Base-by-base conservation (phyloP, 352 stramenopile species). In the Globisporangium recalcitrans region DNA sequence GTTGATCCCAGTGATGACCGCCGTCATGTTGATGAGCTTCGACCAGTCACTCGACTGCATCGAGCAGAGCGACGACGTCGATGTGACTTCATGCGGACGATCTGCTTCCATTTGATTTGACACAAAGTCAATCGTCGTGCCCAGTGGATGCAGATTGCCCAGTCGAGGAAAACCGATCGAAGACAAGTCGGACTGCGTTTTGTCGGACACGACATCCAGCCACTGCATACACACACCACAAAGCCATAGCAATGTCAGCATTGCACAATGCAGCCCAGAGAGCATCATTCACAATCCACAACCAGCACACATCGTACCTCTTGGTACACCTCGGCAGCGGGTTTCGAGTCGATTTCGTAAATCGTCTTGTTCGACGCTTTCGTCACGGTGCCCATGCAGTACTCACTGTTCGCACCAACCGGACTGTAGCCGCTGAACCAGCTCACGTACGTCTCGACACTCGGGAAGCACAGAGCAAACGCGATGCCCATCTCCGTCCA, bases 371-470 rank as follows among this genome's bases (percentile, higher is more conserved):
- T 88, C 2, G 82, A 88, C 3, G 81, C 76, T 59, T 95, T 91
- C n/a, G 86, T 93, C 16, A 95, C 85, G 0, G 79, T 88, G 5
- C 86, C 86, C 82, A 91, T 91, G 70, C 86, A 95, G 53, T 89
- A 88, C 42, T 91, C 79, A 31, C 74, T 87, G 64, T 87, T 82
- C 21, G 81, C 69, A 9, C 80, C 79, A 3, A 93, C 78, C 4
- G 86, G 82, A n/a, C 75, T 88, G 60, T 95, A 93, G 27, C 86
- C 84, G 47, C 82, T 93, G 63, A 95, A 95, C 86, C 86, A 95
- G 57, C 81, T 87, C 51, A 93, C 82, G 40, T 89, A 87, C 27
- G 84, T 93, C 63, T 95, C 86, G 49, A 95, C 86, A 56, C 86
- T 95, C 0, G 86, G 86, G 21, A 86, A 93, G 58, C 84, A 93